Conservation (phyloP, 2,329 filamentous ascomycete species). For the Beauveria sp. region DNA sequence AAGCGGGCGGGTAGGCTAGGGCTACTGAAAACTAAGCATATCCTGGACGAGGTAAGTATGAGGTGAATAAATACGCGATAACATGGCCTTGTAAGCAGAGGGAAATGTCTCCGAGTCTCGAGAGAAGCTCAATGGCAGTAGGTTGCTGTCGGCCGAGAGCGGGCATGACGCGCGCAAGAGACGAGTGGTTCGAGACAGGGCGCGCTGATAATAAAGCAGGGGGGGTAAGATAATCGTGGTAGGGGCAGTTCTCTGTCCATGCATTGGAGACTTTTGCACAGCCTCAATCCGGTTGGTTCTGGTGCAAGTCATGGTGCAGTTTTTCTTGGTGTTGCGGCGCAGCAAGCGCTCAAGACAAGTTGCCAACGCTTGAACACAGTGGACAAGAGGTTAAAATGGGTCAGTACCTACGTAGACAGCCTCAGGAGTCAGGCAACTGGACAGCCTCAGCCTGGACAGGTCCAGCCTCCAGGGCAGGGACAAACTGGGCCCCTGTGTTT, state of each 20-base stretch:
- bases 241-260: not conserved
- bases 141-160: no score
- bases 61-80: no score
- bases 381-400: not conserved
- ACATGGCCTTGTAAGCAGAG: no score
- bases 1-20: no score
- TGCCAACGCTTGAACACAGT: not conserved
- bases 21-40: no score
- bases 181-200: not conserved
- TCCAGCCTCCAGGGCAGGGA: no score
- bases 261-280: not conserved
- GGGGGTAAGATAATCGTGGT: not conserved
- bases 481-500: not conserved
- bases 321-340: slow-evolving; percentile 1
- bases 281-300: not conserved
- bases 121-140: no score
- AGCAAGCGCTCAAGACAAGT: not conserved
- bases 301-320: no score
- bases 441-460: not conserved
- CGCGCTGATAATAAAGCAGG: not conserved
- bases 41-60: no score
- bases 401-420: not conserved
- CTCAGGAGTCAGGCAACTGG: not conserved
- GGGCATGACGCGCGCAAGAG: no score
- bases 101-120: no score